Evolutionary conservation across 139 green algal species (phyloP).

Genomic region (Coccomyxa sp.): DNA sequence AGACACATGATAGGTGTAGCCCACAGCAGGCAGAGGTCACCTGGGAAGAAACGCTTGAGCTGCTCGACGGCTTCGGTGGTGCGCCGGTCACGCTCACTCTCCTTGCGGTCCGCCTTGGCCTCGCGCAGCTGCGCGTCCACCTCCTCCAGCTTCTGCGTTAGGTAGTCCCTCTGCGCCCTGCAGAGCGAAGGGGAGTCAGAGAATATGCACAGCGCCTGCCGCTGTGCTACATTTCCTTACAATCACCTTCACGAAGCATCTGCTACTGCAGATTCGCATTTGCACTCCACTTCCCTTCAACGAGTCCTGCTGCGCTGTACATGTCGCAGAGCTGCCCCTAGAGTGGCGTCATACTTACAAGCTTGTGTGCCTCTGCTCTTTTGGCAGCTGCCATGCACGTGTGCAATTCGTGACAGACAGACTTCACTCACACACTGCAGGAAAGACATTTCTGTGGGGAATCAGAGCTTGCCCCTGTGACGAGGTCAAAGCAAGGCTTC

Average conservation of each 20-base stretch:
- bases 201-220: neutral
- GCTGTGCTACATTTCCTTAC: too few species aligned
- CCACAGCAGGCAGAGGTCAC: too few species aligned
- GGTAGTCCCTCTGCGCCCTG: conserved; percentile 8
- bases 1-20: too few species aligned
- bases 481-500: neutral
- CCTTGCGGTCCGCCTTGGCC: conserved; percentile 56
- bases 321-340: too few species aligned
- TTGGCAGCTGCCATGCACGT: too few species aligned
- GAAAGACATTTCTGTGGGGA: neutral
- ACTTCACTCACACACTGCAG: neutral
- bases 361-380: too few species aligned
- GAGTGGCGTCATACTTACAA: too few species aligned
- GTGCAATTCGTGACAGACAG: neutral
- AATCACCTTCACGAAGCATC: too few species aligned
- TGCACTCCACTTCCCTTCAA: too few species aligned
- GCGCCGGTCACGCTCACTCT: conserved; percentile 60
- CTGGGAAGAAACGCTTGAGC: conserved; percentile 65
- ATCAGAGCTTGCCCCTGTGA: neutral
- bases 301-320: too few species aligned
- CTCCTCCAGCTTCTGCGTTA: neutral
- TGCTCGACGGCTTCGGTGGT: conserved; percentile 51
- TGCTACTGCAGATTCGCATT: too few species aligned
- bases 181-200: too few species aligned
- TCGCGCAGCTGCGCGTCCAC: conserved; percentile 64